These are phyloP conservation scores for Mucor velutinosus DNA, from an alignment of 371 early-diverging fungal genomes.

Conservation along the genomic window DNA sequence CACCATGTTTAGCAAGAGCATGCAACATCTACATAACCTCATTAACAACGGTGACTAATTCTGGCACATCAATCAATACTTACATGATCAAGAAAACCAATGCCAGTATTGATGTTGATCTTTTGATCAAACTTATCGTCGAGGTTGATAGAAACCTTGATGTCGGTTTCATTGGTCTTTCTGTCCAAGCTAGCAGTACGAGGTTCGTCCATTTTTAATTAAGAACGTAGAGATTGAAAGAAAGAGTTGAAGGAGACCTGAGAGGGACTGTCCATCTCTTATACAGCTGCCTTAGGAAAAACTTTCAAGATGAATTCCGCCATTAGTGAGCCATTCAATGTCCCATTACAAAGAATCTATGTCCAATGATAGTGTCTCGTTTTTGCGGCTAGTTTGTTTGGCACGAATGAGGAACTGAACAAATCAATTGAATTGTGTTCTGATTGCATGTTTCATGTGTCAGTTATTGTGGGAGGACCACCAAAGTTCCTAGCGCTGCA, in stretches of 20 bases:
- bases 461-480: no score
- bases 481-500: no score
- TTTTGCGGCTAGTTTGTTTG: neutral
- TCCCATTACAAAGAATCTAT: neutral
- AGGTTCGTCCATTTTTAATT: constrained; percentile 17
- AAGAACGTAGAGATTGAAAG: neutral
- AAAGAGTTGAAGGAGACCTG: neutral
- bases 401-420: neutral
- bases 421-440: neutral
- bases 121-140: constrained; percentile 60
- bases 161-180: constrained; percentile 95
- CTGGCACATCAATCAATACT: constrained; percentile 2
- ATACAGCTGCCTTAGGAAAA: neutral
- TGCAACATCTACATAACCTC: constrained; percentile 80
- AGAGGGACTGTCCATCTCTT: constrained; percentile 3
- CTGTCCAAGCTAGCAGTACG: constrained; percentile 72
- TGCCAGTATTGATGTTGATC: constrained; percentile 87
- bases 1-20: constrained; percentile 93
- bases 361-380: neutral
- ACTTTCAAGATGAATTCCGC: neutral
- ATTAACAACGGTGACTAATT: neutral
- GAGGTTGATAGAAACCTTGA: constrained; percentile 68
- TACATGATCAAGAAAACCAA: constrained; percentile 97
- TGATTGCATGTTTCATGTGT: no score
- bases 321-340: neutral